Conservation (phyloP, 2,329 filamentous ascomycete species). For the Calonectria multiphialidica region DNA sequence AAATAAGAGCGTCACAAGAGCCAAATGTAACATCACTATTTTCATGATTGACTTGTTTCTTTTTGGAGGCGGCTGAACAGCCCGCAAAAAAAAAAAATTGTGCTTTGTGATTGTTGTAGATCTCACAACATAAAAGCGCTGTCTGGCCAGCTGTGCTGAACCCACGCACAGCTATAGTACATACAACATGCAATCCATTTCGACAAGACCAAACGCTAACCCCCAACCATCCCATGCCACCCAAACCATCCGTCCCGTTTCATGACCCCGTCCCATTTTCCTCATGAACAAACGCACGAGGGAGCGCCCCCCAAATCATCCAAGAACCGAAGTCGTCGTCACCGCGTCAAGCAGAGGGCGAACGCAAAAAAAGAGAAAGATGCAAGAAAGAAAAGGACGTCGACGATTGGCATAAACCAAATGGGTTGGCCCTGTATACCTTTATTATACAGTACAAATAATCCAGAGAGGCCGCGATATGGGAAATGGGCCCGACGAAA, state of each 20-base stretch:
- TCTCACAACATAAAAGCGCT: slow-evolving; percentile 21
- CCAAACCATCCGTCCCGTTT: slow-evolving; percentile 19
- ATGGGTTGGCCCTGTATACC: slow-evolving; percentile 26
- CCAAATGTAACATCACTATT: slow-evolving; percentile 32
- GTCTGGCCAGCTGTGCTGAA: slow-evolving; percentile 15
- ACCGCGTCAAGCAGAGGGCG: slow-evolving; percentile 19
- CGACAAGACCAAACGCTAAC: slow-evolving; percentile 32
- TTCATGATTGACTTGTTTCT: neutral
- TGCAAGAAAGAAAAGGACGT: slow-evolving; percentile 27
- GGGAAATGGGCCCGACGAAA: neutral
- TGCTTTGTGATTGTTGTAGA: slow-evolving; percentile 23
- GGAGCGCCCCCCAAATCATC: slow-evolving; percentile 15
- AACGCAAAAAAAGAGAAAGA: slow-evolving; percentile 23
- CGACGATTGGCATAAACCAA: slow-evolving; percentile 28
- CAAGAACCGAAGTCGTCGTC: slow-evolving; percentile 23
- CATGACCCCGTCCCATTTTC: slow-evolving; percentile 22
- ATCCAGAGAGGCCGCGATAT: slow-evolving; percentile 9
- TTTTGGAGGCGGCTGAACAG: slow-evolving; percentile 12
- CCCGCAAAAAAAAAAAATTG: slow-evolving; percentile 15
- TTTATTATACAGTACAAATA: slow-evolving; percentile 41
- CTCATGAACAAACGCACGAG: slow-evolving; percentile 19
- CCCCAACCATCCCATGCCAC: slow-evolving; percentile 25
- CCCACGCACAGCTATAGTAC: slow-evolving; percentile 28
- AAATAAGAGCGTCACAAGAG: slow-evolving; percentile 5
- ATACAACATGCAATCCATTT: slow-evolving; percentile 26